Conservation (phyloP, 1,139 yeast species). For the Eremothecium coryli region DNA sequence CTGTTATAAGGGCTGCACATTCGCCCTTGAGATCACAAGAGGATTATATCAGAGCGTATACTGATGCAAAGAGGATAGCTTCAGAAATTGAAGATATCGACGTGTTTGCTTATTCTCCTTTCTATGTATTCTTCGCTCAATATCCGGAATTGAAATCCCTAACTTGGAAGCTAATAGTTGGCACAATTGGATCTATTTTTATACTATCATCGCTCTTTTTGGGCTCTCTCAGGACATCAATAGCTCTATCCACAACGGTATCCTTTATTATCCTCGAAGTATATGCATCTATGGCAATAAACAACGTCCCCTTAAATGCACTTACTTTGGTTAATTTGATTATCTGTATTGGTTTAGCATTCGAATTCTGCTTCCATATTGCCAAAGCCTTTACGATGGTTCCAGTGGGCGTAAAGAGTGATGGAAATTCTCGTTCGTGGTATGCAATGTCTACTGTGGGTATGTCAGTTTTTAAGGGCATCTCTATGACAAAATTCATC, state of each 20-base stretch:
- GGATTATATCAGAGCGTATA: conserved; percentile 76
- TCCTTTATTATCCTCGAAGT: conserved; percentile 58
- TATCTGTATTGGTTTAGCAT: conserved; percentile 85
- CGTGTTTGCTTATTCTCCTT: conserved; percentile 87
- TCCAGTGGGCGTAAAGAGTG: conserved; percentile 28
- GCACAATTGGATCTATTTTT: conserved; percentile 52
- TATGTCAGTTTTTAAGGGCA: conserved; percentile 82
- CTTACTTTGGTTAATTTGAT: conserved; percentile 80
- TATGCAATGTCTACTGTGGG: conserved; percentile 69
- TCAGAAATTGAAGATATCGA: conserved; percentile 47
- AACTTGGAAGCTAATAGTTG: conserved; percentile 45
- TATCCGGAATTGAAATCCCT: conserved; percentile 54
- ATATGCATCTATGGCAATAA: conserved; percentile 69
- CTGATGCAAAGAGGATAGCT: conserved; percentile 62
- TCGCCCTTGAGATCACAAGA: conserved; percentile 68
- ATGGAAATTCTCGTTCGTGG: conserved; percentile 32
- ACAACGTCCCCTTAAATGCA: conserved; percentile 77
- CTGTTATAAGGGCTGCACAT: conserved; percentile 76
- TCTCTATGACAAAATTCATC: conserved; percentile 77
- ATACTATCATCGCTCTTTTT: conserved; percentile 47
- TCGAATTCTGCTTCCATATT: conserved; percentile 85
- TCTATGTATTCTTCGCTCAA: conserved; percentile 87
- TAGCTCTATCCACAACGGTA: conserved; percentile 50
- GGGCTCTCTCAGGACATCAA: conserved; percentile 58
- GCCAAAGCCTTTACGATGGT: conserved; percentile 63